Evolutionary conservation across 1,284 basidiomycete genomes (phyloP), one percentile per base, ranked within the genome.

Genomic region (Ustilago shanxiensis): DNA sequence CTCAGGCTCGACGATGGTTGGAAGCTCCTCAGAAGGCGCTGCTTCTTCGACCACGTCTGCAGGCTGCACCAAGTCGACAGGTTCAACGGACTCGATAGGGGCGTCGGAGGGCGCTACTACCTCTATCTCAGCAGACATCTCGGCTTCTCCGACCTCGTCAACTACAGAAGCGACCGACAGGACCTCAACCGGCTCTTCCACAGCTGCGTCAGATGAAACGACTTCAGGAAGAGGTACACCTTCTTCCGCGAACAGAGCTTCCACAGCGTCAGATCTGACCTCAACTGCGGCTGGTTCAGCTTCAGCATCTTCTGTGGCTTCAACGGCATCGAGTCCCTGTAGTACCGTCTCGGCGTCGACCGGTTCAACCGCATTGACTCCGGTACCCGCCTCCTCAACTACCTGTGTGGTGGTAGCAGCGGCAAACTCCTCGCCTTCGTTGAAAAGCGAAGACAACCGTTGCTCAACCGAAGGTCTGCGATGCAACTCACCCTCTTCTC

Each of bases 361-460:
- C 18, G 33, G 14, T 13, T 2, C 39, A 22, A 22, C 37, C 20
- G 49, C 14, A 5, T 22, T 14, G 14, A 22, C 24, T 20, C 54
- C 60, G 9, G 28, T 20, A 18, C 6, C 26, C 5, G 35, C 44
- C 33, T 60, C 28, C 26, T 41, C 9, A 13, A 29, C 45, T 2
- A 16, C 24, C 22, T 58, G 26, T 8, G 8, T 39, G 16, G 37
- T n/a, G 2, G 35, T 31, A 29, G 31, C 55, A n/a, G 31, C 55
- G 8, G 20, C 33, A 28, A 47, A 20, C 5, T 39, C 49, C n/a
- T 31, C 22, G n/a, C 31, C 33, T 13, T 22, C 26, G 31, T 22
- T 11, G 50, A 74, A 74, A 6, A 74, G 45, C 51, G 52, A 61
- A 33, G 66, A 69, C 31, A 74, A 35, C 1, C 72, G 58, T 52